A percentile compares a stretch with the other conserved stretches of the same genome.
Conservation (phyloP, 495 filamentous ascomycete genomes). For the Rostrohypoxylon terebratum region DNA sequence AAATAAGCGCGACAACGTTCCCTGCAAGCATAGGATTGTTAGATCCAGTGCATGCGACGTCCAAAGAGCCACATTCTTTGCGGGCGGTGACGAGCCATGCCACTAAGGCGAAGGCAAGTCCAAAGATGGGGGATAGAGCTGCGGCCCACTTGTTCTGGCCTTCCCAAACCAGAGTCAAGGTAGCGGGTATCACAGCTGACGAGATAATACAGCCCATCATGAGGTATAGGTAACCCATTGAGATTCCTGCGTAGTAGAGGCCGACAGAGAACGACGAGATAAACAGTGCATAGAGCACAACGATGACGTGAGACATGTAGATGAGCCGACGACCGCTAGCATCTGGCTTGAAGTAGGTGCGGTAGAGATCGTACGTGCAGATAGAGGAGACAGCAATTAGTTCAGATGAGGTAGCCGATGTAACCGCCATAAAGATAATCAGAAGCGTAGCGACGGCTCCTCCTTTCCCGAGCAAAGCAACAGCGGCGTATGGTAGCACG, state of each 20-base stretch:
- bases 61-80: conserved; percentile 77
- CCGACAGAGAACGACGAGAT: conserved; percentile 90
- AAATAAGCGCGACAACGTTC: conserved; percentile 80
- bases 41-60: conserved; percentile 78
- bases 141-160: conserved; percentile 86
- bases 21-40: conserved; percentile 94
- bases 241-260: conserved; percentile 73
- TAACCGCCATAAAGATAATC: conserved; percentile 97
- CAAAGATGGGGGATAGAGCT: conserved; percentile 78
- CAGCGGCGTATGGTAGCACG: conserved; percentile 88
- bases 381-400: conserved; percentile 94
- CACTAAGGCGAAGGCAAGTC: conserved; percentile 78
- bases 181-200: conserved; percentile 84
- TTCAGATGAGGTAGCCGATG: conserved; percentile 87
- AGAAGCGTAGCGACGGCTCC: conserved; percentile 86
- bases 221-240: conserved; percentile 74
- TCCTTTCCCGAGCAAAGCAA: conserved; percentile 88
- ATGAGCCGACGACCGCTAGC: conserved; percentile 84
- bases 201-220: conserved; percentile 95
- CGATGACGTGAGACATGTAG: conserved; percentile 83
- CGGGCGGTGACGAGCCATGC: conserved; percentile 94
- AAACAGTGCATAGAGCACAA: conserved; percentile 79
- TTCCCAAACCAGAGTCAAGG: conserved; percentile 84
- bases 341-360: conserved; percentile 71
- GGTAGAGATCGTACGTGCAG: conserved; percentile 92